A percentile compares a stretch with the other conserved stretches of the same genome.
Evolutionary conservation across 352 stramenopile genomes (phyloP).

Genomic region (Elongisporangium prolatum): DNA sequence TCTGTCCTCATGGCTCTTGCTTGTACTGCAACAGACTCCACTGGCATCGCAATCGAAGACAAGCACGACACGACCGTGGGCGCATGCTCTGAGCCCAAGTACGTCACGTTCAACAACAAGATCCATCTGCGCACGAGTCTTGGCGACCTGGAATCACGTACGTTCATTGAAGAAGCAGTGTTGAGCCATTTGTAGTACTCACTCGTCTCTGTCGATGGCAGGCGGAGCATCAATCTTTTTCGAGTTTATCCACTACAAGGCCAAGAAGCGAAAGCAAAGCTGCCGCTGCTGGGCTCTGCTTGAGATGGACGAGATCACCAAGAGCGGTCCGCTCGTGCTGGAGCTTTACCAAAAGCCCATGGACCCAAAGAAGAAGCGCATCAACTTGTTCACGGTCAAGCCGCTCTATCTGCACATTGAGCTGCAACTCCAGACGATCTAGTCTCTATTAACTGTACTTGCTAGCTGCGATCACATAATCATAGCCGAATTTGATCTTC

Average conservation of each 20-base stretch:
- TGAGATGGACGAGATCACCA: conserved; percentile 63
- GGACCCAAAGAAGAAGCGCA: conserved; percentile 55
- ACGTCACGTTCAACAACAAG: conserved; percentile 41
- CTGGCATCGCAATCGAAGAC: conserved; percentile 48
- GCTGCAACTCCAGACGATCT: conserved; percentile 21
- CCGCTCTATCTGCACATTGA: conserved; percentile 61
- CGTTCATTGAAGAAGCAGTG: conserved; percentile 5
- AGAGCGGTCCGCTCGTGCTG: conserved; percentile 25
- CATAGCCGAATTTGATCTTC: conserved; percentile 75
- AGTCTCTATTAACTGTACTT: conserved; percentile 11
- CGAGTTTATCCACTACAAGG: conserved; percentile 73
- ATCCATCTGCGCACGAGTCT: conserved; percentile 48
- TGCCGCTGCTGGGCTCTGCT: conserved; percentile 69
- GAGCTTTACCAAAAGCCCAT: conserved; percentile 73
- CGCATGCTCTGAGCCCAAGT: conserved; percentile 25
- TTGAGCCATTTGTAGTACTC: background rate
- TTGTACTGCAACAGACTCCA: conserved; percentile 21
- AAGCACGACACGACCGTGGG: conserved; percentile 43
- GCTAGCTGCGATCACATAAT: conserved; percentile 81
- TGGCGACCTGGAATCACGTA: conserved; percentile 49
- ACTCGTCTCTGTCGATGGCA: conserved; percentile 10
- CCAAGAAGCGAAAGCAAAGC: conserved; percentile 74
- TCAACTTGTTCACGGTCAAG: conserved; percentile 73
- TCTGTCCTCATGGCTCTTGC: background rate
- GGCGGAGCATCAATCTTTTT: conserved; percentile 58